Percentiles rank a stretch among this genome's conserved stretches.
phyloP scores from a whole-genome alignment of 2,329 filamentous ascomycete species.

The Penicillium sp. region DNA sequence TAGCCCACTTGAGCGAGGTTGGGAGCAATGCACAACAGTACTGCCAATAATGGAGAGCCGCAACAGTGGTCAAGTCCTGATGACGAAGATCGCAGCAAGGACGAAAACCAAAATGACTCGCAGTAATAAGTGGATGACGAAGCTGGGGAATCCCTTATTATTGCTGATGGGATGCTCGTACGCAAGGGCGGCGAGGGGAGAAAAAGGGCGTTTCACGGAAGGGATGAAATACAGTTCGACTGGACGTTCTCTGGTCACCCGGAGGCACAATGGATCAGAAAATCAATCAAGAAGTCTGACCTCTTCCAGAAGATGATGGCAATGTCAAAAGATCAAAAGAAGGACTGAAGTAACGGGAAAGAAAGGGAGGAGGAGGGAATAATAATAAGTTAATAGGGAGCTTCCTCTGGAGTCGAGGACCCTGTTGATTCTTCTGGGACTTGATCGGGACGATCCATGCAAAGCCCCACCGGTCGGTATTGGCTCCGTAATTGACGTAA shows the following conservation, averaged over 20 bases:
- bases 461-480: conserved; percentile 12
- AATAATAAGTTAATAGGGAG: conserved; percentile 11
- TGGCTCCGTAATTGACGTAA: conserved; percentile 4
- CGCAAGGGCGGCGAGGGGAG: conserved; percentile 28
- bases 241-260: conserved; percentile 32
- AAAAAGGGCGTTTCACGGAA: conserved; percentile 6
- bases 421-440: conserved; percentile 26
- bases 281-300: neutral
- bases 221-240: conserved; percentile 14
- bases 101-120: conserved; percentile 13
- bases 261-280: conserved; percentile 25
- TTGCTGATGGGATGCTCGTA: conserved; percentile 10
- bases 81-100: conserved; percentile 28
- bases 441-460: conserved; percentile 31
- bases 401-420: conserved; percentile 12
- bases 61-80: conserved; percentile 1
- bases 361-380: conserved; percentile 15
- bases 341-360: conserved; percentile 12
- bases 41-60: neutral
- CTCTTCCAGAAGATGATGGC: neutral
- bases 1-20: conserved; percentile 13
- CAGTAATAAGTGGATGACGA: conserved; percentile 18
- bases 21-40: conserved; percentile 13
- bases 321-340: conserved; percentile 2
- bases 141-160: conserved; percentile 11